Conservation (phyloP, 768 basidiomycete genomes). For the Termitomyces sp. region DNA sequence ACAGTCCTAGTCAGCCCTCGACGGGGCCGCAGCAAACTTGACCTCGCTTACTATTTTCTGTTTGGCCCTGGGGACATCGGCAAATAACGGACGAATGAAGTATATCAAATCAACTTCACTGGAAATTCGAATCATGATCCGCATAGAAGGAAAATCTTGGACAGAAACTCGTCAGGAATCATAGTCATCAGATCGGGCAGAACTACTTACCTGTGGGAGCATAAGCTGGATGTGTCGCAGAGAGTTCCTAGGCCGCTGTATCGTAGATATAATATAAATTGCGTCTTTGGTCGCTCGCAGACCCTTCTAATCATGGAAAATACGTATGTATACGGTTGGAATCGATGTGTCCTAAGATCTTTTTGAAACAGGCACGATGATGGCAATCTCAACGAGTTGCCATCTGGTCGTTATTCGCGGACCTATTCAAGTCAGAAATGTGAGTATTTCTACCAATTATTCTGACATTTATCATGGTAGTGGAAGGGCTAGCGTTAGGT, state of each 20-base stretch:
- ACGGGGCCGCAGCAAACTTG: background rate
- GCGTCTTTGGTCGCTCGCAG: constrained; percentile 44
- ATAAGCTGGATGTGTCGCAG: background rate
- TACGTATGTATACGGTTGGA: constrained; percentile 36
- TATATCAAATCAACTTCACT: background rate
- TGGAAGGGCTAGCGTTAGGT: background rate
- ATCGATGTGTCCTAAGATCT: background rate
- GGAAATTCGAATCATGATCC: constrained; percentile 52
- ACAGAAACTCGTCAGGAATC: constrained; percentile 75
- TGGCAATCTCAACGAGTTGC: constrained; percentile 48
- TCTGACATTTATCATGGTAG: constrained; percentile 15
- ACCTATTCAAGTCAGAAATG: constrained; percentile 51
- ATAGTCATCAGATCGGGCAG: constrained; percentile 46
- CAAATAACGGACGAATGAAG: background rate
- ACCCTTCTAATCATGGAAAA: constrained; percentile 78
- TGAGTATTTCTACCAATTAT: constrained; percentile 30
- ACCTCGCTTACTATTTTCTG: background rate
- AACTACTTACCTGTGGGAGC: constrained; percentile 38
- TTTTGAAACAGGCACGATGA: constrained; percentile 23
- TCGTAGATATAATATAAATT: constrained; percentile 74
- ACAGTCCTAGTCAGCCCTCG: background rate
- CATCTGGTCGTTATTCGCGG: constrained; percentile 36
- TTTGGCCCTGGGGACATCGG: constrained; percentile 3
- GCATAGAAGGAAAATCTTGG: constrained; percentile 17
- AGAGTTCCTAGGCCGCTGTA: constrained; percentile 19